These are phyloP conservation scores for Dysphania ambrosioides DNA, from an alignment of 148 eudicot species.

Conservation along the genomic window DNA sequence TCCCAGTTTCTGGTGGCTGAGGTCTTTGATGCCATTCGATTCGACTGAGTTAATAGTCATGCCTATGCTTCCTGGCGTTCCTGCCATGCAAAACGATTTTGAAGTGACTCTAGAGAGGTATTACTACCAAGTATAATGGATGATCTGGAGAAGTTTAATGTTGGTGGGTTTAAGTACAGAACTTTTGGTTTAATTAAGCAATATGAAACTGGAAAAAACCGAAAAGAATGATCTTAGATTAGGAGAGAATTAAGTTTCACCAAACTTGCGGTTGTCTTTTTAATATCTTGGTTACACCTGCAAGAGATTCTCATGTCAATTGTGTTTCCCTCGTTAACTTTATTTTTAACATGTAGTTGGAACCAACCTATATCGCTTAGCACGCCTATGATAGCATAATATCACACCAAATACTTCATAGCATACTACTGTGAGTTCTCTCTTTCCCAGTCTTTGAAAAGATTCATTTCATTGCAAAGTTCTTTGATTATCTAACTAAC, in stretches of 20 bases:
- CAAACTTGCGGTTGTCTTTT: slow-evolving; percentile 21
- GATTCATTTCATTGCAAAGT: too few species aligned
- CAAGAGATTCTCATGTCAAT: slow-evolving; percentile 29
- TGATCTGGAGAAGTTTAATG: slow-evolving; percentile 9
- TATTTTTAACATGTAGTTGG: not conserved
- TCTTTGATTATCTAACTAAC: too few species aligned
- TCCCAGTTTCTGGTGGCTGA: slow-evolving; percentile 14
- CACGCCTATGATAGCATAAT: not conserved
- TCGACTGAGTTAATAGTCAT: slow-evolving; percentile 30
- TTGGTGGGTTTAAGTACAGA: slow-evolving; percentile 25
- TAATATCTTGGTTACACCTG: slow-evolving; percentile 27
- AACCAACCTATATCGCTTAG: not conserved
- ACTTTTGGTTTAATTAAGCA: slow-evolving; percentile 25
- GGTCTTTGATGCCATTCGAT: slow-evolving; percentile 33
- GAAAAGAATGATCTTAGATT: slow-evolving; percentile 41
- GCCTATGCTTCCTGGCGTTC: slow-evolving; percentile 35
- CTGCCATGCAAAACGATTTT: slow-evolving; percentile 30
- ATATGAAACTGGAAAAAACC: slow-evolving; percentile 30
- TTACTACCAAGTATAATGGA: slow-evolving; percentile 6
- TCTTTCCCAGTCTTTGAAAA: too few species aligned
- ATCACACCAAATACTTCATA: not conserved
- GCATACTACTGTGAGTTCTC: too few species aligned
- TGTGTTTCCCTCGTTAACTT: slow-evolving; percentile 25
- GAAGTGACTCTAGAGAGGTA: not conserved
- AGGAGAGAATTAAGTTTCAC: slow-evolving; percentile 49